phyloP scores from a whole-genome alignment of 1,139 yeast genomes.

The Yamadazyma aaseri region DNA sequence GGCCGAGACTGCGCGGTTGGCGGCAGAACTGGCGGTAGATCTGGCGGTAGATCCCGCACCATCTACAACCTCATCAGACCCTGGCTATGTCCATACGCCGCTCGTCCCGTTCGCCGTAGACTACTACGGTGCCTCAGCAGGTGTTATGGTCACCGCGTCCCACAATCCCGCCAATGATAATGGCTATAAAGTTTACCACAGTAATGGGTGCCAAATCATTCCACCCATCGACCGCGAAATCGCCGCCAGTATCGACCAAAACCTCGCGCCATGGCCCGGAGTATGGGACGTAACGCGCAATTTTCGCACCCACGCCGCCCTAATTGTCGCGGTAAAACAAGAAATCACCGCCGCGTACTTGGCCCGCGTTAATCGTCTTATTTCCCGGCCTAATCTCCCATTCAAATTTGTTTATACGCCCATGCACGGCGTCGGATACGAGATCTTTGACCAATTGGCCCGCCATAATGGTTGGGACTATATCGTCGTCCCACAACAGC shows the following conservation, averaged over 20 bases:
- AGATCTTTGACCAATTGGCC: conserved; percentile 37
- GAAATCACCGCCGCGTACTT: conserved; percentile 38
- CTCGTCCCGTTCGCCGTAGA: conserved; percentile 87
- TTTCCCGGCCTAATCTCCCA: conserved; percentile 18
- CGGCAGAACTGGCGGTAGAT: no score
- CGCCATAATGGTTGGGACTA: conserved; percentile 30
- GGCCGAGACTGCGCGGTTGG: conserved; percentile 24
- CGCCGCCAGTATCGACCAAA: conserved; percentile 58
- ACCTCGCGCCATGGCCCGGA: conserved; percentile 58
- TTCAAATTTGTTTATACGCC: conserved; percentile 79
- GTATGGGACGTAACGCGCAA: conserved; percentile 50
- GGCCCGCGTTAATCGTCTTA: conserved; percentile 28
- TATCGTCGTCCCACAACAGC: conserved; percentile 55
- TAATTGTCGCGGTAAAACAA: conserved; percentile 27
- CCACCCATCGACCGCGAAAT: conserved; percentile 85
- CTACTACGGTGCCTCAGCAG: conserved; percentile 61
- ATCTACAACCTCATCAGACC: conserved; percentile 11
- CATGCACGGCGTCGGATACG: conserved; percentile 90
- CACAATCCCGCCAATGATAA: conserved; percentile 94
- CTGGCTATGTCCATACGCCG: conserved; percentile 75
- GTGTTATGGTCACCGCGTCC: conserved; percentile 95
- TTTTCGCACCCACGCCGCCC: conserved; percentile 21
- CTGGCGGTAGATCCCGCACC: conserved; percentile 5
- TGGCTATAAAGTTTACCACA: conserved; percentile 93
- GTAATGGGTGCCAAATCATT: conserved; percentile 92